Evolutionary conservation across 2,329 filamentous ascomycete species (phyloP).

Genomic region (Falciphora oryzae): DNA sequence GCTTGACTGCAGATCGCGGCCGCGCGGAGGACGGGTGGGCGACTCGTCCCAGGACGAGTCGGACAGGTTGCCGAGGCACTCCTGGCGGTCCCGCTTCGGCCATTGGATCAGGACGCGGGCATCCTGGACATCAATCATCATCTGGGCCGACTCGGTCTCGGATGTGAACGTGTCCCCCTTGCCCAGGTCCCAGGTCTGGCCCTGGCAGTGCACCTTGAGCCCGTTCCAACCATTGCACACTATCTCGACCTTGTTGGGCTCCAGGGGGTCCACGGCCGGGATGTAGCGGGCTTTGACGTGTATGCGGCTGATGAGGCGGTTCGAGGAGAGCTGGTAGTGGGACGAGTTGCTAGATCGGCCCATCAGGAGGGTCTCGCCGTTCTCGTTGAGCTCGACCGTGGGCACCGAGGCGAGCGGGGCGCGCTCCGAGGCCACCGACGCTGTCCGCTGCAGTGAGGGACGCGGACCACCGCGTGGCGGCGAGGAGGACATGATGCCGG

Average conservation of each 20-base stretch:
- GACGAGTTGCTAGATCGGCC: constrained; percentile 92
- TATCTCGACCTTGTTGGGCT: constrained; percentile 76
- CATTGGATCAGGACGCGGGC: constrained; percentile 84
- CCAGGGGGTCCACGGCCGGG: constrained; percentile 58
- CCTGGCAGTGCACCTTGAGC: constrained; percentile 85
- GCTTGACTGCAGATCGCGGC: constrained; percentile 49
- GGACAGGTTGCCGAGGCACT: constrained; percentile 45
- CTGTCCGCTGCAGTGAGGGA: constrained; percentile 51
- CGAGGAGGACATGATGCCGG: constrained; percentile 82
- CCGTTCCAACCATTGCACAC: constrained; percentile 96
- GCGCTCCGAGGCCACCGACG: constrained; percentile 67
- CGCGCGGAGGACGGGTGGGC: constrained; percentile 31
- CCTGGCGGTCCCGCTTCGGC: constrained; percentile 51
- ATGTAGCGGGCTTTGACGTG: constrained; percentile 87
- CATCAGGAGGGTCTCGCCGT: constrained; percentile 78
- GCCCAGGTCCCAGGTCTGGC: constrained; percentile 74
- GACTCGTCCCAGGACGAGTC: constrained; percentile 70
- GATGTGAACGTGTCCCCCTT: constrained; percentile 90
- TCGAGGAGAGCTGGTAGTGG: constrained; percentile 89
- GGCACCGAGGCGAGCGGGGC: constrained; percentile 78
- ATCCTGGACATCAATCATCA: constrained; percentile 94
- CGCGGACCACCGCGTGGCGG: constrained; percentile 54
- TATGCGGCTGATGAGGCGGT: constrained; percentile 86
- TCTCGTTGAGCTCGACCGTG: constrained; percentile 72
- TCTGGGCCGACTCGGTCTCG: constrained; percentile 79